Base-by-base conservation (phyloP, 1,284 basidiomycete genomes). In the Puccinia coronata region DNA sequence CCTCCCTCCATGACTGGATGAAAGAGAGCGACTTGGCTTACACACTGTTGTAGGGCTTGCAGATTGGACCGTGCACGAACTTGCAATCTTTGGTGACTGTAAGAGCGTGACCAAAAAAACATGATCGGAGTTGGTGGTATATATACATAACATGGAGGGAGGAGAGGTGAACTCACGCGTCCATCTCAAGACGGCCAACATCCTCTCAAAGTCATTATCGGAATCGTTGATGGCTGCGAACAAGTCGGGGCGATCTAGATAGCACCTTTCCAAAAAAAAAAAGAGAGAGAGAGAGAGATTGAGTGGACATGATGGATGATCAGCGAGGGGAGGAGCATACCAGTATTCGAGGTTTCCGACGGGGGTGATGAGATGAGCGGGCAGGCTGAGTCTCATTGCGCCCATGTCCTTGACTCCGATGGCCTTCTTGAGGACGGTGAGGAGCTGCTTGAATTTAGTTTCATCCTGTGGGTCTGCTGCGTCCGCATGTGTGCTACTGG, bases 31-130 rank as follows among this genome's bases (percentile, higher is more conserved):
- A 41, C 3, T 69, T 31, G 31, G 89, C 92, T 85, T 84, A 93
- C 92, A 78, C 75, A 55, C 75, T 78, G 47, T 78, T 78, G 39
- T 78, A 78, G 14, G 75, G 75, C 39, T 78, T 78, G 57, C 75
- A 78, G 23, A 78, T 41, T 16, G 75, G 75, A 18, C 75, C 75
- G 69, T 78, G 75, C 81, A 97, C 89, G 84, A 95, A 96, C 87
- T 96, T 97, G 86, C 97, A 91, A 85, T 99, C 96, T 87, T 98
- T 98, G 74, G 94, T 93, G 86, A 96, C 80, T 83, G 31, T 9
- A 14, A 12, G 36, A 49, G 84, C 20, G 28, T 2, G 28, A 12
- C n/a, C n/a, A n/a, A n/a, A n/a, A n/a, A n/a, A n/a, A n/a, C n/a
- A n/a, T n/a, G 25, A 39, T 18, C 16, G 43, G 36, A 69, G 49